Evolutionary conservation across 208 protist genomes (phyloP).

Genomic region (Leishmania arabica): DNA sequence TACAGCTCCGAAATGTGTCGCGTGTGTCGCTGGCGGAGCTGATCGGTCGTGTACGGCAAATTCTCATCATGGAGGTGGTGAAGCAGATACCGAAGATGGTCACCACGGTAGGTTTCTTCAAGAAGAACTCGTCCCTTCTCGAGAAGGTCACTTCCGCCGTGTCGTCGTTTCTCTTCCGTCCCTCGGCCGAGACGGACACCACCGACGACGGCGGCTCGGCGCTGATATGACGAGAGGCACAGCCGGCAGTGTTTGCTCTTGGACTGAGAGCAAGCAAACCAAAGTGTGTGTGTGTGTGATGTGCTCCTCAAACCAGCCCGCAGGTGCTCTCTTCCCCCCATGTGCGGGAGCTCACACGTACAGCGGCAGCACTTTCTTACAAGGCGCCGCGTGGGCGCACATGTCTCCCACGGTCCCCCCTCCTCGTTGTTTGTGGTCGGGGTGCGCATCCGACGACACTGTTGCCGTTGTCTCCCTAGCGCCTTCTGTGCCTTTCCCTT

Average conservation of each 20-base stretch:
- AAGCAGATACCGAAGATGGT: conserved; percentile 57
- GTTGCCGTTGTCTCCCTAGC: background rate
- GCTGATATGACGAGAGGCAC: conserved; percentile 11
- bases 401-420: background rate
- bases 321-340: background rate
- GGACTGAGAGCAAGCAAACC: background rate
- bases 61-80: conserved; percentile 46
- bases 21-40: conserved; percentile 37
- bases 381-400: background rate
- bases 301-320: background rate
- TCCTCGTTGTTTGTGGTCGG: background rate
- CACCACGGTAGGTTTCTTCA: conserved; percentile 49
- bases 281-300: background rate
- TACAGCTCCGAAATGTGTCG: conserved; percentile 45
- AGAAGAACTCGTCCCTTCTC: conserved; percentile 34
- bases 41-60: conserved; percentile 33
- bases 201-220: conserved; percentile 25
- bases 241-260: background rate
- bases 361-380: background rate
- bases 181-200: conserved; percentile 19
- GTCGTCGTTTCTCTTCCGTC: conserved; percentile 26
- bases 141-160: conserved; percentile 33
- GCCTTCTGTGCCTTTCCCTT: background rate
- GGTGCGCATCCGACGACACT: background rate
- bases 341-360: background rate